Evolutionary conservation across 257 asterid genomes (phyloP).

Genomic region (Solanum sejunctum): DNA sequence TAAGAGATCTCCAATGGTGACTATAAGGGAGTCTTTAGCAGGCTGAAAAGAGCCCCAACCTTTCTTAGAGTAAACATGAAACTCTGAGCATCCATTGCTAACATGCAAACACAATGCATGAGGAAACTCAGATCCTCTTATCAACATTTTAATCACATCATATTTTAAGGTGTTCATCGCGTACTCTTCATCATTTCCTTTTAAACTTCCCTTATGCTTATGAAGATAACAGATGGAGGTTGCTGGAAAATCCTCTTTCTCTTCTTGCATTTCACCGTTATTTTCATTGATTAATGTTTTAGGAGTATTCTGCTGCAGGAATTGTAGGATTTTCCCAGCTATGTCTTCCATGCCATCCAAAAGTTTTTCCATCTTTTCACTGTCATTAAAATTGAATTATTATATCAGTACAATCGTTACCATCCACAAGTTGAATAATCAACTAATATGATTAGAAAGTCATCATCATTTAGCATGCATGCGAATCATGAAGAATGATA

Average conservation of each 20-base stretch:
- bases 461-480: neutral
- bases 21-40: slow-evolving; percentile 22
- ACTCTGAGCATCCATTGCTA: slow-evolving; percentile 56
- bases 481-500: neutral
- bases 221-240: slow-evolving; percentile 41
- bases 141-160: slow-evolving; percentile 67
- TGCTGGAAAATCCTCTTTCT: slow-evolving; percentile 9
- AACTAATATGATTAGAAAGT: neutral
- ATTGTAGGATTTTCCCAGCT: slow-evolving; percentile 23
- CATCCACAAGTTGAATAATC: neutral
- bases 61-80: slow-evolving; percentile 81
- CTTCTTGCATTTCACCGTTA: neutral
- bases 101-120: slow-evolving; percentile 62
- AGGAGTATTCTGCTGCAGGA: slow-evolving; percentile 21
- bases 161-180: slow-evolving; percentile 37
- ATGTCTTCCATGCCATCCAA: slow-evolving; percentile 24
- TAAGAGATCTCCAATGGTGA: slow-evolving; percentile 57
- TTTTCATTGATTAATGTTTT: neutral
- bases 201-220: slow-evolving; percentile 27
- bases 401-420: too few relatives aligned
- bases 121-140: slow-evolving; percentile 59
- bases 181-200: slow-evolving; percentile 4
- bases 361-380: slow-evolving; percentile 53
- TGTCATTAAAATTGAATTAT: neutral
- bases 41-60: slow-evolving; percentile 77